Evolutionary conservation across 2,329 filamentous ascomycete species (phyloP), one percentile per base, ranked within the genome.

Genomic region (Neofusicoccum sp.): DNA sequence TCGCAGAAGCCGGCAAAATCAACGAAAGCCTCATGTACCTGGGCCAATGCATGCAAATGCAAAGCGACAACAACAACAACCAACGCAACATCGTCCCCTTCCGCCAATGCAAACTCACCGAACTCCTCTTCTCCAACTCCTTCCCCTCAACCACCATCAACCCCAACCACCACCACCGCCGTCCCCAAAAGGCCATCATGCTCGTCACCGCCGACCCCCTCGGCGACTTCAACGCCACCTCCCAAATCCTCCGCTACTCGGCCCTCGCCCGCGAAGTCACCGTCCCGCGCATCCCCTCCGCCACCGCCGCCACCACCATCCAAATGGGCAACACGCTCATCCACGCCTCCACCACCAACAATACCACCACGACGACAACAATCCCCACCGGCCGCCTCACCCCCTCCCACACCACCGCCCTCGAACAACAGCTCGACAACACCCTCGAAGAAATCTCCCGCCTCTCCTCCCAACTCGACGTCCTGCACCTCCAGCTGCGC

Each of bases 21-120:
- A 99, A 99, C 70, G 93, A 97, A 75, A 96, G 91, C 70, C 79
- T 99, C 71, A 99, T 99, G 95, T 98, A 97, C 72, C 83, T 99
- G 1, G 95, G 95, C 0, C 95, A 98, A 71, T 99, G 95, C 72
- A 83, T 99, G 68, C 93, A 98, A 72, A 93, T 96, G 82, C 93
- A 97, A 73, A 87, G 88, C 44, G 87, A 82, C 64, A 87, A 86
- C 71, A 14, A 28, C 51, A 87, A 86, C 11, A 86, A 83, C 71
- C 93, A 91, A 84, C 48, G 67, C 58, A 66, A 65, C 65, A 90
- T 96, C 85, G 20, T 98, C 88, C 79, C 92, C 83, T 63, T 89
- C 88, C 75, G 80, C 38, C 79, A 82, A 65, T 82, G 80, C 72
- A 82, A 82, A 65, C 76, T 82, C 59, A 82, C 80, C 26, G 80